Base-by-base conservation (phyloP, 1,284 basidiomycete genomes). In the Ustilago lituana region DNA sequence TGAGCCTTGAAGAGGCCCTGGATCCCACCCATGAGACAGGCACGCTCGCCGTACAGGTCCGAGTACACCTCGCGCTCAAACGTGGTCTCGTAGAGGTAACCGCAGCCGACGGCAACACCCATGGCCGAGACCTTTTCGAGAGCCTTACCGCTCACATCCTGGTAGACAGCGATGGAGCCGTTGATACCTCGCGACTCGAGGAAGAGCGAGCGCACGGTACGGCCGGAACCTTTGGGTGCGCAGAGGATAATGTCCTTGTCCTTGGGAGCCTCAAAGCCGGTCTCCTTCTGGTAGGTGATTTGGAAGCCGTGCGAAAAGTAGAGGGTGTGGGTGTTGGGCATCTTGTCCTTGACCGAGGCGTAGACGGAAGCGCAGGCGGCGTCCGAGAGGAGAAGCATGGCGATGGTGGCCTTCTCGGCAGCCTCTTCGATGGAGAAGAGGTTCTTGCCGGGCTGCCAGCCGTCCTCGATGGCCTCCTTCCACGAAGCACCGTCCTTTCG, bases 281-380 rank as follows among this genome's bases (percentile, higher is more conserved):
- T 99, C 85, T 98, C 93, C 20, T 98, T 89, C 87, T 95, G 93
- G 90, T 91, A 99, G 73, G 98, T 93, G 77, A 98, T 88, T 75
- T 94, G 98, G 90, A 99, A 99, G 82, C 96, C 96, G 85, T 99
- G 96, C 8, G 94, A 93, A 87, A 98, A 99, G 90, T 98, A 98
- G 75, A 99, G 90, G 22, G 96, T 98, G 88, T 98, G 98, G 85
- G 93, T 94, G 88, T 95, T 94, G 85, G 93, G 97, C 86, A 98
- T 93, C 64, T 80, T 82, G 65, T 94, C 93, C 39, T 89, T 90
- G 79, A 99, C 82, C 65, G 88, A 86, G 44, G 89, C 86, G 95
- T 95, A 99, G 33, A 94, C 97, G 83, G 91, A 88, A 27, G 93
- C 94, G 86, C 98, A 96, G 27, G 95, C 95, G 49, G 96, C 96